These are phyloP conservation scores for Aspergillus sparsus DNA, from an alignment of 495 filamentous ascomycete genomes.

Conservation along the genomic window DNA sequence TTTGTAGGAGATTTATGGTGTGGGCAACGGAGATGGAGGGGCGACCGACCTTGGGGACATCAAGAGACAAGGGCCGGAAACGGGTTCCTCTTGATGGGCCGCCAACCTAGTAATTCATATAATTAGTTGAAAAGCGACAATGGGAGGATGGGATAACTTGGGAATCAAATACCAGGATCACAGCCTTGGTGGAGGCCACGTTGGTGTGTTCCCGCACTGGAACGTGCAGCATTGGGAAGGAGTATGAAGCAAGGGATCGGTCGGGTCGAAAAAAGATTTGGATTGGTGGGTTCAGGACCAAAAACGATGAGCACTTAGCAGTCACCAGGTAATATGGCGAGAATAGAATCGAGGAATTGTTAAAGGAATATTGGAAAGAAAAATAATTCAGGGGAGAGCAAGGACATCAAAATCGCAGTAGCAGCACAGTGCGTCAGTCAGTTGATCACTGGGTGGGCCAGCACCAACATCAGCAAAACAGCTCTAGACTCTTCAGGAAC, in stretches of 20 bases:
- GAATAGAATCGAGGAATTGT: not conserved
- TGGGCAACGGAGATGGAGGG: slow-evolving; percentile 4
- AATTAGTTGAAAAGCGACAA: slow-evolving; percentile 14
- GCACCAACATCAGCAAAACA: not conserved
- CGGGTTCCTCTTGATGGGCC: slow-evolving; percentile 93
- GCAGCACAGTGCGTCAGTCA: slow-evolving; percentile 7
- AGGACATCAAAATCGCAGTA: not conserved
- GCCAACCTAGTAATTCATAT: slow-evolving; percentile 65
- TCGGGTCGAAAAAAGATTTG: not conserved
- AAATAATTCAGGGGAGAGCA: not conserved
- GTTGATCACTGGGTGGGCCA: slow-evolving; percentile 14
- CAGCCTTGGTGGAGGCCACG: slow-evolving; percentile 65
- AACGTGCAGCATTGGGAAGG: slow-evolving; percentile 48
- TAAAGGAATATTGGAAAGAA: not conserved
- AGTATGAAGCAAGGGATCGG: not conserved
- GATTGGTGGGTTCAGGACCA: too few species aligned
- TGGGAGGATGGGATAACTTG: not conserved
- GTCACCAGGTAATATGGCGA: too few species aligned
- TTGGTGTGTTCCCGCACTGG: slow-evolving; percentile 47
- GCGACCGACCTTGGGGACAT: slow-evolving; percentile 84
- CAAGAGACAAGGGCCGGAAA: slow-evolving; percentile 93
- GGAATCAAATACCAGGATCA: slow-evolving; percentile 58
- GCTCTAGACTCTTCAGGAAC: slow-evolving; percentile 16
- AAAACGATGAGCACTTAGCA: too few species aligned
- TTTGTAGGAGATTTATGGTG: slow-evolving; percentile 18